Conservation (phyloP, 345 rosid genomes). For the Syzygium aromaticum region DNA sequence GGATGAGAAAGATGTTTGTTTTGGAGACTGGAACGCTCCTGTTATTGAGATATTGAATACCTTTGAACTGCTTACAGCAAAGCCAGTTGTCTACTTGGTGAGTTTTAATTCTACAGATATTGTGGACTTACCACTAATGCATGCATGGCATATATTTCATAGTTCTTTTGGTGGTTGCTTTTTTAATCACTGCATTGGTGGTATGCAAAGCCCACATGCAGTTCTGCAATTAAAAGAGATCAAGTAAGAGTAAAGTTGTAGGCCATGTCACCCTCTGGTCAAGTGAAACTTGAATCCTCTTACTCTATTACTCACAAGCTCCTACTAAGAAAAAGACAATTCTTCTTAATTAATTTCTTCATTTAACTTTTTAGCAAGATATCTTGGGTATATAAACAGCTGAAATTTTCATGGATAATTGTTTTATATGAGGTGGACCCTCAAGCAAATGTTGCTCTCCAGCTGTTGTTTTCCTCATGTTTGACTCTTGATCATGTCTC, state of each 20-base stretch:
- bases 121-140: not conserved
- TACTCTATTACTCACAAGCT: not conserved
- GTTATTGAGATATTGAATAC: conserved; percentile 88
- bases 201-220: not conserved
- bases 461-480: not conserved
- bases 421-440: not conserved
- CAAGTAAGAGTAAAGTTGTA: not conserved
- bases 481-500: not conserved
- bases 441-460: not conserved
- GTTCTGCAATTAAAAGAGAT: not conserved
- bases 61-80: conserved; percentile 93
- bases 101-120: not conserved
- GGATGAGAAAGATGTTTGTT: conserved; percentile 80
- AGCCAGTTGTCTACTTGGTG: conserved; percentile 96
- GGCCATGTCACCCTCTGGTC: not conserved
- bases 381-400: not conserved
- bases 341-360: not conserved
- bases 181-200: not conserved
- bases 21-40: conserved; percentile 98
- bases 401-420: not conserved
- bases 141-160: not conserved
- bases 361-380: not conserved
- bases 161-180: not conserved
- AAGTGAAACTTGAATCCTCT: not conserved
- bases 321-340: not conserved